Percentiles rank a stretch among this genome's conserved stretches.
phyloP scores from a whole-genome alignment of 805 yeast genomes.

The Candida ulmi region DNA sequence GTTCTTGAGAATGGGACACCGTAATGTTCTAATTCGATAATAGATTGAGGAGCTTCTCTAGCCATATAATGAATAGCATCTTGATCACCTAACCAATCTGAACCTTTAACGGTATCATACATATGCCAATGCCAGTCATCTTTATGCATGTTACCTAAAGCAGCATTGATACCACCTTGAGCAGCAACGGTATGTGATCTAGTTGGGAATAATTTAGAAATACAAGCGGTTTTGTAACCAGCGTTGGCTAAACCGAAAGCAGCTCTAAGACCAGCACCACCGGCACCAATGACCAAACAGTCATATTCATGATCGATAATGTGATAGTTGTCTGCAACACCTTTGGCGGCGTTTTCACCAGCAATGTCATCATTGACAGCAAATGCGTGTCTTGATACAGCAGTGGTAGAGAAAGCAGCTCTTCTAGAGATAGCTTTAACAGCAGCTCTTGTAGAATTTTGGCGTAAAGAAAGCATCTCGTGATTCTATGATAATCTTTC shows the following conservation, averaged over 20 bases:
- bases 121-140: conserved; percentile 99
- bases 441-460: conserved; percentile 45
- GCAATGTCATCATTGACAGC: conserved; percentile 35
- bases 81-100: conserved; percentile 99
- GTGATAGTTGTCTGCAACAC: conserved; percentile 68
- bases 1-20: conserved; percentile 99
- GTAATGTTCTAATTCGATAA: conserved; percentile 94
- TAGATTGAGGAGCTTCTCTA: conserved; percentile 92
- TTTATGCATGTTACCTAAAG: conserved; percentile 95
- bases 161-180: conserved; percentile 99
- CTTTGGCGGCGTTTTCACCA: conserved; percentile 48
- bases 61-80: conserved; percentile 99
- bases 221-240: conserved; percentile 96
- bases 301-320: conserved; percentile 96
- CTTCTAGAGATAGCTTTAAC: conserved; percentile 64
- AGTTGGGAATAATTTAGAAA: conserved; percentile 94
- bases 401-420: conserved; percentile 17
- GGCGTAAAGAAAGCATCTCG: conserved; percentile 22
- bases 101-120: conserved; percentile 99
- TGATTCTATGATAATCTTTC: neutral
- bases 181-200: conserved; percentile 99
- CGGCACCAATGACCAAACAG: conserved; percentile 97
- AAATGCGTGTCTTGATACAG: conserved; percentile 17
- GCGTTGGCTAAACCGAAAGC: conserved; percentile 97
- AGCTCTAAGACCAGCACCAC: conserved; percentile 98